Conservation (phyloP, 371 early-diverging fungal species). For the Circinella umbellata region DNA sequence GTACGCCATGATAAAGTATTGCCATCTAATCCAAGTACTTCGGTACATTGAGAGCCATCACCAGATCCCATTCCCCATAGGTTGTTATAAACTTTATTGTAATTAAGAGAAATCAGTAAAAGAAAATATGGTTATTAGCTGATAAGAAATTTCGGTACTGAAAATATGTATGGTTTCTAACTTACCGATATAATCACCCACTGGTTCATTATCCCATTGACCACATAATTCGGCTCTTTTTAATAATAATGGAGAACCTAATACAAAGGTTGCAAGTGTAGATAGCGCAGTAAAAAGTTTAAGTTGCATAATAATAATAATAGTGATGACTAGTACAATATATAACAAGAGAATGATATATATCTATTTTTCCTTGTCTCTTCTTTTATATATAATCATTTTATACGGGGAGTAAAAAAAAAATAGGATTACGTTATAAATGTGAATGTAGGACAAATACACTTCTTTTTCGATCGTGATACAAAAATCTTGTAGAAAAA, state of each 20-base stretch:
- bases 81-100: constrained; percentile 10
- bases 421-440: no score
- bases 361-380: no score
- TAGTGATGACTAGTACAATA: no score
- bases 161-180: background rate
- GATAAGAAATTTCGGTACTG: no score
- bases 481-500: no score
- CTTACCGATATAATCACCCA: background rate
- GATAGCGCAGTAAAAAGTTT: background rate
- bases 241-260: background rate
- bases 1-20: constrained; percentile 18
- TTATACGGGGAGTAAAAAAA: no score
- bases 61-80: constrained; percentile 15
- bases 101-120: no score
- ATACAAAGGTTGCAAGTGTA: background rate
- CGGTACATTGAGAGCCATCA: constrained; percentile 19
- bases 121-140: no score
- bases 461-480: no score
- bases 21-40: constrained; percentile 11
- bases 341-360: no score
- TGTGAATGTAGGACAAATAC: no score
- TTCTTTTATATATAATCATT: no score
- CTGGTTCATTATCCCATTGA: constrained; percentile 12
- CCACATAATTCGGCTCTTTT: constrained; percentile 11
- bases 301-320: background rate